phyloP scores from a whole-genome alignment of 2,329 filamentous ascomycete species.

The Fusarium verticillioides region DNA sequence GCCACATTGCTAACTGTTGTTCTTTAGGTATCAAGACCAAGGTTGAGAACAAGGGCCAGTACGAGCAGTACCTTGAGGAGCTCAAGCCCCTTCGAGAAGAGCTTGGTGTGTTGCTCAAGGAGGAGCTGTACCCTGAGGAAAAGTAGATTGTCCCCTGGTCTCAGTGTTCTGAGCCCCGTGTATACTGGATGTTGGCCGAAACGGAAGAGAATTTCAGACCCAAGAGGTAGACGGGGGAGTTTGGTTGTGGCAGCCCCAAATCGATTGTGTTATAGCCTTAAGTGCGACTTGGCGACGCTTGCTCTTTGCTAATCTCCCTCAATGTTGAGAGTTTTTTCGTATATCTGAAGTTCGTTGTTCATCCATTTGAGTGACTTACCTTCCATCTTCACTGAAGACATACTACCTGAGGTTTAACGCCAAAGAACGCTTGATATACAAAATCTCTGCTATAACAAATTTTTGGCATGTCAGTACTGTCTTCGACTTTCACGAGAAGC shows the following conservation, averaged over 20 bases:
- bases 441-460: background rate
- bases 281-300: conserved; percentile 39
- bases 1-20: conserved; percentile 30
- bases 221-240: conserved; percentile 47
- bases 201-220: conserved; percentile 42
- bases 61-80: conserved; percentile 94
- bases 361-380: conserved; percentile 7
- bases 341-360: conserved; percentile 14
- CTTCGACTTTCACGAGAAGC: background rate
- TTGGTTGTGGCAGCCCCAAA: conserved; percentile 47
- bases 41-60: conserved; percentile 98
- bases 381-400: background rate
- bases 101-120: conserved; percentile 90
- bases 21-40: conserved; percentile 92
- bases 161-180: conserved; percentile 38
- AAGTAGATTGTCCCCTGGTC: conserved; percentile 52
- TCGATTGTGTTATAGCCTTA: conserved; percentile 49
- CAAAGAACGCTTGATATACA: background rate
- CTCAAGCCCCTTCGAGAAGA: conserved; percentile 94
- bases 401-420: background rate
- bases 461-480: background rate
- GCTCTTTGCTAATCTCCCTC: conserved; percentile 37
- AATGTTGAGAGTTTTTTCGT: conserved; percentile 38
- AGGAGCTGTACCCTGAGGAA: conserved; percentile 85
- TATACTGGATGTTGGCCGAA: conserved; percentile 53